These are phyloP conservation scores for Noccaea bulbosa DNA, from an alignment of 345 rosid genomes.

Conservation along the genomic window DNA sequence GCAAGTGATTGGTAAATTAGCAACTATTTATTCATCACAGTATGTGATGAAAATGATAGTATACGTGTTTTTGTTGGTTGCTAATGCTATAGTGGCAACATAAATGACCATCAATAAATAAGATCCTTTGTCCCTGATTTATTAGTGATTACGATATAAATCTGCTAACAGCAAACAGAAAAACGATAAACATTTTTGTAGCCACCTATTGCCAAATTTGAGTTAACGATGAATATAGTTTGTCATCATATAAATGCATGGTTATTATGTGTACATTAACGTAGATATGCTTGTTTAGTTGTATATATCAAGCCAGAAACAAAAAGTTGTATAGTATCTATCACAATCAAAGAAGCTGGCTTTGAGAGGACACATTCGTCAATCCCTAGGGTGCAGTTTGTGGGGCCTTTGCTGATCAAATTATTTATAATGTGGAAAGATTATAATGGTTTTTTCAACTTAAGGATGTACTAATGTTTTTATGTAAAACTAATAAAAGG, in stretches of 20 bases:
- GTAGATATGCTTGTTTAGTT: neutral
- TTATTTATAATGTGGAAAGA: slow-evolving; percentile 10
- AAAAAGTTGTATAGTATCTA: slow-evolving; percentile 37
- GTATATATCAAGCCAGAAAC: too few relatives aligned
- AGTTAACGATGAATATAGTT: neutral
- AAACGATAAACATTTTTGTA: neutral
- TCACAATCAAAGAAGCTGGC: slow-evolving; percentile 46
- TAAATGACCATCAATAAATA: slow-evolving; percentile 14
- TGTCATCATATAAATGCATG: neutral
- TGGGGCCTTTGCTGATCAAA: slow-evolving; percentile 8
- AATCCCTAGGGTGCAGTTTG: slow-evolving; percentile 29
- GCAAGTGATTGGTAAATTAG: too few relatives aligned
- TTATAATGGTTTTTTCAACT: neutral
- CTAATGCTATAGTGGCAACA: neutral
- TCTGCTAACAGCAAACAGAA: slow-evolving; percentile 6
- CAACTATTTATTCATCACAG: too few relatives aligned
- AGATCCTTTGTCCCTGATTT: neutral
- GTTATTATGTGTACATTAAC: neutral
- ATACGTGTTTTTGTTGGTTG: too few relatives aligned
- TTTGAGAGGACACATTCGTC: slow-evolving; percentile 42
- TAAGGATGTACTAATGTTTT: neutral
- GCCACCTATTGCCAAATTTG: slow-evolving; percentile 1
- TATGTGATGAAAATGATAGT: too few relatives aligned
- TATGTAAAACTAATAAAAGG: neutral
- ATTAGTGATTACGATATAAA: slow-evolving; percentile 15